Evolutionary conservation across 2,329 filamentous ascomycete genomes (phyloP).

Genomic region (Pyricularia sp.): DNA sequence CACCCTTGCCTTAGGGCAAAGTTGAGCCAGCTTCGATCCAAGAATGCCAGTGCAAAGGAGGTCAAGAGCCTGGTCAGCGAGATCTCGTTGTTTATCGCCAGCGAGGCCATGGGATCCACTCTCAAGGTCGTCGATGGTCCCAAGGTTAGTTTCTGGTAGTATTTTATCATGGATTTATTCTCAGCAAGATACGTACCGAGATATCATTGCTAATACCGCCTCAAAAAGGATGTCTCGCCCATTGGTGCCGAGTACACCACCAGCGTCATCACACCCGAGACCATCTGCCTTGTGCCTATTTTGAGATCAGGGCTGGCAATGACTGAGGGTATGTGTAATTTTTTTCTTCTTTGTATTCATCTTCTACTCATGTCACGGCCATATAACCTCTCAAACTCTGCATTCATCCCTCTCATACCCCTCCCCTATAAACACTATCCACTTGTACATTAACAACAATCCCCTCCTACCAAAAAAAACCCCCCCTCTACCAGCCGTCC

Average conservation of each 20-base stretch:
- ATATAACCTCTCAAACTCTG: not conserved
- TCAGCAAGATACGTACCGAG: not conserved
- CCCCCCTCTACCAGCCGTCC: conserved; percentile 43
- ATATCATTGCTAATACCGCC: not conserved
- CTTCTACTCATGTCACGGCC: not conserved
- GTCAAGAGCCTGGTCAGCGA: conserved; percentile 77
- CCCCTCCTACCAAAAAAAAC: too few species aligned
- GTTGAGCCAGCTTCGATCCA: conserved; percentile 75
- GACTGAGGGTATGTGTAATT: conserved; percentile 53
- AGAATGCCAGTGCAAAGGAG: conserved; percentile 54
- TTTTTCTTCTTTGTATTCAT: not conserved
- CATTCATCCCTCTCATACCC: not conserved
- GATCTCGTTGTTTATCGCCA: conserved; percentile 68
- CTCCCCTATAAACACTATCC: conserved; percentile 6
- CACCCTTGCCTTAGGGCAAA: conserved; percentile 84
- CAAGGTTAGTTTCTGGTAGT: conserved; percentile 37
- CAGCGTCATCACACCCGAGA: conserved; percentile 46
- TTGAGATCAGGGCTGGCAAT: conserved; percentile 85
- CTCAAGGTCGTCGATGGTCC: conserved; percentile 45
- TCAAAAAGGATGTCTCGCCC: conserved; percentile 29
- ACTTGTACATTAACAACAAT: not conserved
- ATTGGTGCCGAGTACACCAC: conserved; percentile 65
- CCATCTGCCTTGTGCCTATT: conserved; percentile 77
- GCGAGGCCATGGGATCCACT: conserved; percentile 60
- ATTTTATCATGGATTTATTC: not conserved